A percentile compares a stretch with the other conserved stretches of the same genome.
Conservation (phyloP, 75 land plant genomes). For the Isoetes taiwanensis region DNA sequence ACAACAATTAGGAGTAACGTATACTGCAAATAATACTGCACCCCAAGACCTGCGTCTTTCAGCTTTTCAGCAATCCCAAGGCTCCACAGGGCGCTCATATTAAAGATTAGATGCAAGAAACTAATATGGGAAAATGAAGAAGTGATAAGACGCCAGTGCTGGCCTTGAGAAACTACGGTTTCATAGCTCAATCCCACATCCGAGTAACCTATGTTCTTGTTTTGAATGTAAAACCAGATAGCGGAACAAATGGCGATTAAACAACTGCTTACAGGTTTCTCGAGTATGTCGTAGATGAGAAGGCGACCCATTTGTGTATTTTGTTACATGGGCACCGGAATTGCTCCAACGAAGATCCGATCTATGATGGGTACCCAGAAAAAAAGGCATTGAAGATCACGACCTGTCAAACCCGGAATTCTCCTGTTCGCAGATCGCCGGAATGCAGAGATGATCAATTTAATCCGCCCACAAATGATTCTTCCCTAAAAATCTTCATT, state of each 20-base stretch:
- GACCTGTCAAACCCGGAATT: no score
- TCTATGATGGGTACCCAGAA: no score
- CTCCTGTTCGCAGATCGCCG: no score
- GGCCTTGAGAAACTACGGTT: slow-evolving; percentile 58
- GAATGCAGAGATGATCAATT: no score
- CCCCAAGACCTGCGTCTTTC: slow-evolving; percentile 52
- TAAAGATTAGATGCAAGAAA: slow-evolving; percentile 87
- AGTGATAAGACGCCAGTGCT: slow-evolving; percentile 87
- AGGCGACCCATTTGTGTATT: slow-evolving; percentile 99
- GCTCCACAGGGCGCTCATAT: slow-evolving; percentile 99
- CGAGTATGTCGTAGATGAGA: slow-evolving; percentile 57
- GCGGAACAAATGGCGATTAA: slow-evolving; percentile 71
- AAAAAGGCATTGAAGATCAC: no score
- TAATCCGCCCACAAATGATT: no score
- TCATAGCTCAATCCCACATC: slow-evolving; percentile 97
- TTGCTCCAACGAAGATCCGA: no score
- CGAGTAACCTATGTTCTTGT: slow-evolving; percentile 62
- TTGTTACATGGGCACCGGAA: no score
- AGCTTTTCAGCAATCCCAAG: slow-evolving; percentile 74
- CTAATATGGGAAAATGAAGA: slow-evolving; percentile 95
- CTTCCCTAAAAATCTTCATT: no score
- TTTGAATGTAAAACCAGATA: slow-evolving; percentile 92
- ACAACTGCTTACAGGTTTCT: slow-evolving; percentile 86
- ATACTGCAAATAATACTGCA: slow-evolving; percentile 73
- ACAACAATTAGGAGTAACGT: slow-evolving; percentile 68